Conservation (phyloP, 2,329 filamentous ascomycete species). For the Graphilbum fragrans region DNA sequence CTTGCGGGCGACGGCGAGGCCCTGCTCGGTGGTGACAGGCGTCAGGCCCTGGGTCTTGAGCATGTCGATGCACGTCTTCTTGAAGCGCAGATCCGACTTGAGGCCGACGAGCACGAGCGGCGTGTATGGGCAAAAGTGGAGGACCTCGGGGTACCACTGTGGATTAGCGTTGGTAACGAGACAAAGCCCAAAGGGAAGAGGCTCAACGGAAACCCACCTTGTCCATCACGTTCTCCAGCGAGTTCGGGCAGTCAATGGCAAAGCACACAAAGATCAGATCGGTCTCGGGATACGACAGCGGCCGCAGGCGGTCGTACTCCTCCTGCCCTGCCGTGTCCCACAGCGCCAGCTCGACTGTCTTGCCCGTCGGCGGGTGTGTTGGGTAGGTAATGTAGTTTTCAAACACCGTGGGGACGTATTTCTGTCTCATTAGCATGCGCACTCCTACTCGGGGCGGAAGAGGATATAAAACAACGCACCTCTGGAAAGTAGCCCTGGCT, state of each 20-base stretch:
- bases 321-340: slow-evolving; percentile 99
- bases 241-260: slow-evolving; percentile 97
- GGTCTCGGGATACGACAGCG: slow-evolving; percentile 94
- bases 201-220: slow-evolving; percentile 53
- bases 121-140: slow-evolving; percentile 97
- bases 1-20: slow-evolving; percentile 73
- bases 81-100: slow-evolving; percentile 91
- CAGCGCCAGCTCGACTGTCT: slow-evolving; percentile 89
- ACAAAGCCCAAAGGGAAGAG: not conserved
- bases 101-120: slow-evolving; percentile 91
- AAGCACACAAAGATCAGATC: slow-evolving; percentile 98
- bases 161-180: slow-evolving; percentile 13
- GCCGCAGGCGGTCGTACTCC: slow-evolving; percentile 92
- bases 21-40: slow-evolving; percentile 85
- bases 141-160: slow-evolving; percentile 97
- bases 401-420: slow-evolving; percentile 99
- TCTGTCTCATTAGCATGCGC: slow-evolving; percentile 38
- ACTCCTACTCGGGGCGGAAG: not conserved
- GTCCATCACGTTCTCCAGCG: slow-evolving; percentile 95
- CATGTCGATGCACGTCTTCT: slow-evolving; percentile 95
- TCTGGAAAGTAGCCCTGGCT: slow-evolving; percentile 98
- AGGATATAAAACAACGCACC: slow-evolving; percentile 53
- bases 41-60: slow-evolving; percentile 96
- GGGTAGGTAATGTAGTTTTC: slow-evolving; percentile 99
- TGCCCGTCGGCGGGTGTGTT: slow-evolving; percentile 73